Conservation (phyloP, 257 asterid species). For the Nicotiana otophora region DNA sequence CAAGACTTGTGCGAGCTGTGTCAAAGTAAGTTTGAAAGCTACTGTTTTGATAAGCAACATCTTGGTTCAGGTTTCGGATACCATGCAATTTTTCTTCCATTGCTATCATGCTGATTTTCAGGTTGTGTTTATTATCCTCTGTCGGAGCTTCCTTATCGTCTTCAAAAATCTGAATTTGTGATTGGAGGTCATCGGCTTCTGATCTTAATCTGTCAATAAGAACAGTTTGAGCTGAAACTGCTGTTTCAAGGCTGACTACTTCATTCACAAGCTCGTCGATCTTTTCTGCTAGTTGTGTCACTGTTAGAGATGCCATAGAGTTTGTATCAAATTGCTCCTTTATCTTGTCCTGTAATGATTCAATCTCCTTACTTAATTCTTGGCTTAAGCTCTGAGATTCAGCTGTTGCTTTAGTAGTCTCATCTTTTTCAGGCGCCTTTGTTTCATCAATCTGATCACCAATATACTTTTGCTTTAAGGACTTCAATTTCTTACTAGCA, state of each 20-base stretch:
- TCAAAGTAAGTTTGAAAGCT: slow-evolving; percentile 47
- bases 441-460: slow-evolving; percentile 22
- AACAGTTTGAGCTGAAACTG: slow-evolving; percentile 77
- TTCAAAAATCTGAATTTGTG: slow-evolving; percentile 49
- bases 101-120: slow-evolving; percentile 44
- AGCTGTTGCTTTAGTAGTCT: not conserved
- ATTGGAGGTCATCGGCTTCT: slow-evolving; percentile 62
- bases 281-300: slow-evolving; percentile 75
- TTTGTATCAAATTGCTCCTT: slow-evolving; percentile 25
- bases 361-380: slow-evolving; percentile 20
- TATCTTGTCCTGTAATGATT: slow-evolving; percentile 17
- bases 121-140: slow-evolving; percentile 20
- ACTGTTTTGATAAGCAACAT: slow-evolving; percentile 49
- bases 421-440: slow-evolving; percentile 6
- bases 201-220: slow-evolving; percentile 56
- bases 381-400: slow-evolving; percentile 8
- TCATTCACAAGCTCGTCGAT: slow-evolving; percentile 71
- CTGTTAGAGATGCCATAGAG: slow-evolving; percentile 41
- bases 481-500: slow-evolving; percentile 36
- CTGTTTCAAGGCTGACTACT: slow-evolving; percentile 63
- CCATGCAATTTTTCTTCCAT: slow-evolving; percentile 56
- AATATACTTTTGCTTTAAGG: slow-evolving; percentile 31
- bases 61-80: slow-evolving; percentile 44
- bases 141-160: slow-evolving; percentile 36
- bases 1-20: slow-evolving; percentile 52